Base-by-base conservation (phyloP, 306 rosid genomes). In the Cicer chorassanicum region DNA sequence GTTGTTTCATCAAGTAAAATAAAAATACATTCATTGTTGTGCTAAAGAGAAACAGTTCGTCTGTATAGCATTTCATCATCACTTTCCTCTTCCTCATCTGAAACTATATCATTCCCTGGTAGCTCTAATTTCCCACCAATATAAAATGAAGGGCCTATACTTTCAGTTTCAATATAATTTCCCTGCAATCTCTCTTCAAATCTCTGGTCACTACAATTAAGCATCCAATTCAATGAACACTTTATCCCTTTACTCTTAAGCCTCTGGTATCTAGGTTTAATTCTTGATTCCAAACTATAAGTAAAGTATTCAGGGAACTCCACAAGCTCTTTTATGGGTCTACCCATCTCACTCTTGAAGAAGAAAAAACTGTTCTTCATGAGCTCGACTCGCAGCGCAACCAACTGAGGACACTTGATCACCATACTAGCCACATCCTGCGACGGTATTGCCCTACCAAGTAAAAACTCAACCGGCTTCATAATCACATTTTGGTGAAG, bases 161-260 rank as follows among this genome's bases (percentile, higher is more conserved):
- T 87, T 75, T 92, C 97, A 59, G 92, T 80, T 74, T 92, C 99
- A 69, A 94, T 87, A 77, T 87, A 92, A 65, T 86, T 77, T 61
- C 96, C 95, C 83, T 84, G 90, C 88, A 92, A 84, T 76, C 99
- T 90, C 81, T 94, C 99, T 70, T 94, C 97, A 77, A 94, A 92
- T 83, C 97, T 91, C 81, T 78, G 93, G 73, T 94, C 97, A 81
- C 99, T 92, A 46, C 95, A 92, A 78, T 92, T 92, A 70, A 89
- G 87, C 85, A 90, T 86, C 99, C 99, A 91, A 78, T 90, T 89
- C 77, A 94, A 77, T 0, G 96, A 92, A 78, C 84, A 84, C 55
- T 89, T 76, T 77, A 94, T 85, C 65, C 95, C 97, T 79, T 88
- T 90, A 84, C 86, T 86, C 81, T 86, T 86, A 55, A 94, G 72